A percentile compares a stretch with the other conserved stretches of the same genome.
Evolutionary conservation across 2,329 filamentous ascomycete species (phyloP).

Genomic region (Tolypocladium sp.): DNA sequence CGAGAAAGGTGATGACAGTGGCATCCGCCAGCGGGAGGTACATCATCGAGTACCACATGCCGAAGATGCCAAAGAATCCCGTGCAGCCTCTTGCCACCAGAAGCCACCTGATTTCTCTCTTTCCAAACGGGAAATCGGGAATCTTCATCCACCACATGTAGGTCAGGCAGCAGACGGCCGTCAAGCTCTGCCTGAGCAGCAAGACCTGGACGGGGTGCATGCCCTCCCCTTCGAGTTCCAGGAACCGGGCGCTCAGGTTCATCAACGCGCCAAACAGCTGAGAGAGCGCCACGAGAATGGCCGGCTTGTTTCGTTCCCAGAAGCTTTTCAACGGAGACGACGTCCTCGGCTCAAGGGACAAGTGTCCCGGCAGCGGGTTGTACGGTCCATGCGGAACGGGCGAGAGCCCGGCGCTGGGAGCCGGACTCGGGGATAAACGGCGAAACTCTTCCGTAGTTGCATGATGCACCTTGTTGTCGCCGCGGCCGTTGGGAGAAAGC

Average conservation of each 20-base stretch:
- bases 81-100: conserved; percentile 59
- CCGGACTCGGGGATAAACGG: conserved; percentile 12
- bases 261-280: conserved; percentile 79
- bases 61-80: conserved; percentile 73
- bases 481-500: not conserved
- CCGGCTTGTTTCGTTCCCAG: conserved; percentile 61
- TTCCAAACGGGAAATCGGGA: conserved; percentile 62
- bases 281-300: conserved; percentile 62
- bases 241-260: conserved; percentile 70
- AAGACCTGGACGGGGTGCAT: conserved; percentile 82
- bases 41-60: conserved; percentile 57
- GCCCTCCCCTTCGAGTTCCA: conserved; percentile 62
- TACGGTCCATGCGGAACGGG: conserved; percentile 6
- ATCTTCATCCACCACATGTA: conserved; percentile 69
- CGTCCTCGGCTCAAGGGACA: not conserved
- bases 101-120: conserved; percentile 55
- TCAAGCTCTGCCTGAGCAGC: conserved; percentile 71
- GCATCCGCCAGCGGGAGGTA: conserved; percentile 82
- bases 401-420: conserved; percentile 10
- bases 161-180: conserved; percentile 51
- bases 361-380: not conserved
- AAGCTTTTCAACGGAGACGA: conserved; percentile 20
- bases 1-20: conserved; percentile 81
- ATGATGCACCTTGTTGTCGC: conserved; percentile 1
- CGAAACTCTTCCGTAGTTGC: conserved; percentile 1